Evolutionary conservation across 768 basidiomycete genomes (phyloP).

Genomic region (Pleurotus djamor): DNA sequence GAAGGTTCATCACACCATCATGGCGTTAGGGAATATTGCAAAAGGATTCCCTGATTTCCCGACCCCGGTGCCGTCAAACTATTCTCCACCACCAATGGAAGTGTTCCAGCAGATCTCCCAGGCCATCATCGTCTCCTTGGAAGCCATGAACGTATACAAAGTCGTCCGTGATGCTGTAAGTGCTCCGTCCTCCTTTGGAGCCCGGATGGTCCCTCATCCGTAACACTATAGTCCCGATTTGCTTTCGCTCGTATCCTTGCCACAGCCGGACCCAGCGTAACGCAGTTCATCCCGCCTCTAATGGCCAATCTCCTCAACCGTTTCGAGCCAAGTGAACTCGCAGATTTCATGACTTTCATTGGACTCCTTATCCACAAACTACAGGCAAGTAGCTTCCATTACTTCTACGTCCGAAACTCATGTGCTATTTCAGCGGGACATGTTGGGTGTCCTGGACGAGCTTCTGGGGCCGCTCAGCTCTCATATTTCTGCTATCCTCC

Average conservation of each 20-base stretch:
- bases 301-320: constrained; percentile 90
- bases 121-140: constrained; percentile 82
- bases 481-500: constrained; percentile 76
- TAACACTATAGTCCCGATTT: constrained; percentile 67
- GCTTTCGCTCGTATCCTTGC: constrained; percentile 93
- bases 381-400: constrained; percentile 49
- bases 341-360: constrained; percentile 96
- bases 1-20: constrained; percentile 87
- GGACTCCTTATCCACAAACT: constrained; percentile 88
- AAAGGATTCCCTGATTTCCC: constrained; percentile 97
- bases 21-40: constrained; percentile 92
- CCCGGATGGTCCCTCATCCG: background rate
- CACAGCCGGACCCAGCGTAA: constrained; percentile 83
- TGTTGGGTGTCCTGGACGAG: constrained; percentile 88
- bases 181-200: constrained; percentile 9
- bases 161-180: constrained; percentile 90
- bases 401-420: too few species aligned
- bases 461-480: constrained; percentile 83
- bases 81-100: constrained; percentile 67
- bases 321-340: constrained; percentile 89
- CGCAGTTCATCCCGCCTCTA: constrained; percentile 83
- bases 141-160: constrained; percentile 84
- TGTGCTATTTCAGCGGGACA: constrained; percentile 69
- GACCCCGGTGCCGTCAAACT: constrained; percentile 60
- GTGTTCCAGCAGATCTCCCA: constrained; percentile 86